phyloP scores from a whole-genome alignment of 805 yeast species.

The Nakazawaea wyomingensis region DNA sequence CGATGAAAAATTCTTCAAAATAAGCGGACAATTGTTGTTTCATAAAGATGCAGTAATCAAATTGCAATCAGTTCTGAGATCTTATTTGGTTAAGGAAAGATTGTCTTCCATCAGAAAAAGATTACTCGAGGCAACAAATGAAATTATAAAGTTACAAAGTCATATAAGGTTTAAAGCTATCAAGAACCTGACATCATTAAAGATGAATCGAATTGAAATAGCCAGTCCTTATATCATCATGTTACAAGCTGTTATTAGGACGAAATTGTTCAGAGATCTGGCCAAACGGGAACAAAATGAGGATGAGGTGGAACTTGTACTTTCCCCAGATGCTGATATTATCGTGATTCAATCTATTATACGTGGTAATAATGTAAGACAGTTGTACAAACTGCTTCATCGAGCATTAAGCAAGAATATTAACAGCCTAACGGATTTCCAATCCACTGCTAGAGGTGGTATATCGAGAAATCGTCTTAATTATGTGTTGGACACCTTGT shows the following conservation, averaged over 20 bases:
- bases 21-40: constrained; percentile 15
- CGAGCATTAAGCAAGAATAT: constrained; percentile 15
- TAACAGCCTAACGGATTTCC: constrained; percentile 27
- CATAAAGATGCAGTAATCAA: constrained; percentile 20
- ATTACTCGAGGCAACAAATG: constrained; percentile 17
- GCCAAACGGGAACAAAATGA: too few relatives aligned
- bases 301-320: too few relatives aligned
- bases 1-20: constrained; percentile 17
- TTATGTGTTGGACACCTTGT: constrained; percentile 34
- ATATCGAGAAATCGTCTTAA: constrained; percentile 36
- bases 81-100: constrained; percentile 19
- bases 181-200: constrained; percentile 4
- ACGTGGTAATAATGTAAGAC: constrained; percentile 22
- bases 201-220: constrained; percentile 12
- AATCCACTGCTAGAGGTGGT: constrained; percentile 41
- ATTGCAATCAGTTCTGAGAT: constrained; percentile 34
- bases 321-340: constrained; percentile 23
- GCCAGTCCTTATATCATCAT: constrained; percentile 16
- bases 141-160: constrained; percentile 34
- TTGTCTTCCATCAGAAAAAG: constrained; percentile 16
- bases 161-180: constrained; percentile 31
- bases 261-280: constrained; percentile 20
- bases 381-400: constrained; percentile 6
- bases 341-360: constrained; percentile 34
- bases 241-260: constrained; percentile 36